phyloP scores from a whole-genome alignment of 2,329 filamentous ascomycete species.

The Penicillium sp. region DNA sequence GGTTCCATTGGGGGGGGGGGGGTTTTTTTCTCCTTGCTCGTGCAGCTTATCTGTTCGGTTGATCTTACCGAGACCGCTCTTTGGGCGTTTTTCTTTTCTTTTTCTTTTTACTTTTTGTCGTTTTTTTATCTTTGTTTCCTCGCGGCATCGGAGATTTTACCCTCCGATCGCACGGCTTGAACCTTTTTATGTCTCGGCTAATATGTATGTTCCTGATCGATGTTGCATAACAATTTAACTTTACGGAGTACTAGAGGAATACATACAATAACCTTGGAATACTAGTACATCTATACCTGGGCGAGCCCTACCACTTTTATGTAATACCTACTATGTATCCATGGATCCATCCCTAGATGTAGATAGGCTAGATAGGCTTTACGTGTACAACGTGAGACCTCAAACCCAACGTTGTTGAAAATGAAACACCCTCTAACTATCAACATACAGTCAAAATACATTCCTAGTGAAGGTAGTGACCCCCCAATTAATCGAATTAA shows the following conservation, averaged over 20 bases:
- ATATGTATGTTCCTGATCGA: slow-evolving; percentile 1
- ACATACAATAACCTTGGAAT: not conserved
- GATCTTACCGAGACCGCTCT: slow-evolving; percentile 10
- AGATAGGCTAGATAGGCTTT: not conserved
- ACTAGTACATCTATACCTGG: not conserved
- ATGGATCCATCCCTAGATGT: not conserved
- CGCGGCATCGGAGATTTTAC: slow-evolving; percentile 12
- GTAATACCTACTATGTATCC: not conserved
- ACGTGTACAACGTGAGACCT: not conserved
- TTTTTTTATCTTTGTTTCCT: not conserved
- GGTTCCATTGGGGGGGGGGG: not conserved
- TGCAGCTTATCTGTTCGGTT: slow-evolving; percentile 9
- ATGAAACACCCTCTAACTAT: not conserved
- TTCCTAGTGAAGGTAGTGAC: too few relatives aligned
- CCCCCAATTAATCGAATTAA: not conserved
- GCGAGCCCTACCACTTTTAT: not conserved
- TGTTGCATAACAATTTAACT: slow-evolving; percentile 1
- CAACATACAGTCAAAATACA: not conserved
- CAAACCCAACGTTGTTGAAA: not conserved
- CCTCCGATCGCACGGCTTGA: slow-evolving; percentile 13
- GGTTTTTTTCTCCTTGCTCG: not conserved
- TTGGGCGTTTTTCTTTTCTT: not conserved
- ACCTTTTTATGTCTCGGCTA: slow-evolving; percentile 3
- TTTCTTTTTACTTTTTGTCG: not conserved
- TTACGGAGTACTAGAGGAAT: not conserved